These are phyloP conservation scores for Sugiyamaella americana DNA, from an alignment of 805 yeast genomes.

Conservation along the genomic window DNA sequence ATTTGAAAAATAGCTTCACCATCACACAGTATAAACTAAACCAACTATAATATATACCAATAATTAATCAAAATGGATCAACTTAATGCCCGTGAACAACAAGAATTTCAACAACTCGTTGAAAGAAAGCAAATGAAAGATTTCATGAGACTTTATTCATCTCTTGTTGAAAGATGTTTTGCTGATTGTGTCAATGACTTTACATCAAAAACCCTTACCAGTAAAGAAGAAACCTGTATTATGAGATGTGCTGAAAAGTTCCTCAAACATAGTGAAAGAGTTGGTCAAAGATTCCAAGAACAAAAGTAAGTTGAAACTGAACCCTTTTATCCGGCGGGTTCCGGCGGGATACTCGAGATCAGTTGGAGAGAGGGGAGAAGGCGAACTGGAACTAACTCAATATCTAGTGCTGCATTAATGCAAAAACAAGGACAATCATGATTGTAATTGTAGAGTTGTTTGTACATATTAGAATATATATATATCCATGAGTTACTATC, in stretches of 20 bases:
- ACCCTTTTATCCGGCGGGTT: neutral
- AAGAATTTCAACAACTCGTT: conserved; percentile 88
- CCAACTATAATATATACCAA: neutral
- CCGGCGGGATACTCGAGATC: too few species aligned
- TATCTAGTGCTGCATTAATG: neutral
- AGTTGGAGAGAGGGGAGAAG: neutral
- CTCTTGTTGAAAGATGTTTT: conserved; percentile 94
- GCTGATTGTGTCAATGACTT: conserved; percentile 97
- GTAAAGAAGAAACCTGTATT: conserved; percentile 81
- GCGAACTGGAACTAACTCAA: neutral
- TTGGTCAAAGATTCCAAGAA: conserved; percentile 98
- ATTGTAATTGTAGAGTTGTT: neutral
- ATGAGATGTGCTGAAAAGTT: conserved; percentile 94
- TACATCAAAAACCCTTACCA: conserved; percentile 81
- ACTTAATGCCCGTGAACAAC: conserved; percentile 91
- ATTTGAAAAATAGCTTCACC: neutral
- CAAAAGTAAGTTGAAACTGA: conserved; percentile 53
- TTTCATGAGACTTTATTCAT: conserved; percentile 94
- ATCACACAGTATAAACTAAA: neutral
- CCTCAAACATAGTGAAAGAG: conserved; percentile 96
- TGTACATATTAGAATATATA: neutral
- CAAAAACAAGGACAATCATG: neutral
- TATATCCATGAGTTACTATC: too few species aligned
- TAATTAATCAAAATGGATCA: conserved; percentile 63
- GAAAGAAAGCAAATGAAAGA: conserved; percentile 98